Percentiles rank a stretch among this genome's conserved stretches.
Evolutionary conservation across 306 rosid genomes (phyloP).

Genomic region (Prunus dulcis): DNA sequence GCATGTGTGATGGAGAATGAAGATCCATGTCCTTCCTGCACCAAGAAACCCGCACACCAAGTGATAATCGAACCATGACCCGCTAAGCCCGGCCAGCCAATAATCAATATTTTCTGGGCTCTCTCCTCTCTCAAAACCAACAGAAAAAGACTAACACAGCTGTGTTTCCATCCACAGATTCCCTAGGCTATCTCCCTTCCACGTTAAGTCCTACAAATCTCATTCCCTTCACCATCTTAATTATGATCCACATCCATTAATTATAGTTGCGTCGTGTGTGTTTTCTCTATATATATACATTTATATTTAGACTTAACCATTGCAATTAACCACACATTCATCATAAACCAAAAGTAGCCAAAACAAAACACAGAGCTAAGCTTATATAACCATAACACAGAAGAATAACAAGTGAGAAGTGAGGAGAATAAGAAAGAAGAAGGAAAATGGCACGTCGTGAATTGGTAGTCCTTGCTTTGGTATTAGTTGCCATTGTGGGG

Average conservation of each 20-base stretch:
- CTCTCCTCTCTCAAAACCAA: too few species aligned
- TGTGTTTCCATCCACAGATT: not conserved
- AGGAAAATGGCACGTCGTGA: slow-evolving; percentile 3
- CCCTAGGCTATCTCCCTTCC: not conserved
- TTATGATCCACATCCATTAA: not conserved
- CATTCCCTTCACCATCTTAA: not conserved
- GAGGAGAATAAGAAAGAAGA: not conserved
- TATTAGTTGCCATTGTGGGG: not conserved
- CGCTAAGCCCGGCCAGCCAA: not conserved
- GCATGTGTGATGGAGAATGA: too few species aligned
- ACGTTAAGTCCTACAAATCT: not conserved
- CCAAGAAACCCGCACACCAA: not conserved
- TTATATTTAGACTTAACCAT: not conserved
- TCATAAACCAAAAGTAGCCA: too few species aligned
- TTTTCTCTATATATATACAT: not conserved
- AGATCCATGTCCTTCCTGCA: not conserved
- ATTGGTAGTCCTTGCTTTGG: not conserved
- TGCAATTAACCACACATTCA: not conserved
- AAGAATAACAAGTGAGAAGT: not conserved
- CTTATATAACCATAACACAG: not conserved
- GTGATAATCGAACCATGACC: not conserved
- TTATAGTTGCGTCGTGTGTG: not conserved
- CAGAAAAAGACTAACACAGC: not conserved
- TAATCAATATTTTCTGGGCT: not conserved
- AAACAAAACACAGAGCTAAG: too few species aligned